Base-by-base conservation (phyloP, 352 stramenopile species). In the Phytophthora pistaciae region DNA sequence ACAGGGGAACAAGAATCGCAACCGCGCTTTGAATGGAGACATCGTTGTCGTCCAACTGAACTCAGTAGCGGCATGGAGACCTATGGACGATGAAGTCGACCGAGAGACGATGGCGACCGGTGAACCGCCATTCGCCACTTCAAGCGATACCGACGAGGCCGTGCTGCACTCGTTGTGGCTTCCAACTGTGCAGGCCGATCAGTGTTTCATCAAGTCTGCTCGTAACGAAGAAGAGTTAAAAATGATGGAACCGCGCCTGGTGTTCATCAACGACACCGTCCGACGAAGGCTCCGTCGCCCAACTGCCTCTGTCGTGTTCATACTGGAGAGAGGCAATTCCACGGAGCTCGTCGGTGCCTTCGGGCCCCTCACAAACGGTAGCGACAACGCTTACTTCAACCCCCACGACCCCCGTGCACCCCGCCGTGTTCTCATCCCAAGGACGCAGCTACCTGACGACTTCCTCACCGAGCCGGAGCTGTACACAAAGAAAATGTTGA, bases 11-110 rank as follows among this genome's bases (percentile, higher is more conserved):
- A 58, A 65, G 13, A 72, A 86, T 20, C 79, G 87, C 3, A 94
- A 93, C 46, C 81, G 87, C 11, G 85, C 80, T 1, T 70, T 95
- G 49, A 74, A 93, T 52, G 79, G 85, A 9, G 85, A 93, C 44
- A 56, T 91, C 5, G 85, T 95, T 11, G 84, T 71, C 8, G 66
- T 95, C 36, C 54, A 80, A 38, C n/a, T 93, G 63, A 52, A 20
- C 23, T n/a, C 0, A 40, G 67, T n/a, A 60, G 25, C 25, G 25
- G 25, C 25, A 29, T 29, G 25, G 25, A 29, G 25, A 29, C 25
- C 25, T 5, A 29, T 29, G 25, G 25, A 29, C 25, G 25, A 29
- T 29, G 13, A 44, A 20, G 33, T n/a, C 0, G 48, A 69, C 18
- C 57, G 13, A 42, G 18, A 27, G 62, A 49, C 3, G 33, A n/a